A percentile compares a stretch with the other conserved stretches of the same genome.
Evolutionary conservation across 352 stramenopile genomes (phyloP).

Genomic region (Elongisporangium anandrum): DNA sequence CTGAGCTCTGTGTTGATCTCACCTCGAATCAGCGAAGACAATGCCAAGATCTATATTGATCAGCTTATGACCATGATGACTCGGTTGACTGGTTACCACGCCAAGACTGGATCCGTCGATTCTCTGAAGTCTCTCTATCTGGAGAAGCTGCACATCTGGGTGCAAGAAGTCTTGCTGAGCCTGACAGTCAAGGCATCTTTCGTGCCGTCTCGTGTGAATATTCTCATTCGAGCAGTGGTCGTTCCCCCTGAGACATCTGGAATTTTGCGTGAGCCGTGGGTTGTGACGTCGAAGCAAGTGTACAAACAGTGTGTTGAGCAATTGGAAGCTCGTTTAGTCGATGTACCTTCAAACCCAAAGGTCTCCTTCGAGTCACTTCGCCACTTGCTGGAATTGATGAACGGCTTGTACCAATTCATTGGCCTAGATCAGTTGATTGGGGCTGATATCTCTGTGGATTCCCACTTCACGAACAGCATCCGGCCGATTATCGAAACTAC

Average conservation of each 20-base stretch:
- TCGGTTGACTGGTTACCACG: constrained; percentile 24
- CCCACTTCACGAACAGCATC: constrained; percentile 46
- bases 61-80: constrained; percentile 41
- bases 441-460: constrained; percentile 13
- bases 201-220: constrained; percentile 25
- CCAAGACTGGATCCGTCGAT: constrained; percentile 14
- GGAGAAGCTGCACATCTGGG: constrained; percentile 33
- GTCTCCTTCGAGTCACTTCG: constrained; percentile 17
- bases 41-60: constrained; percentile 33
- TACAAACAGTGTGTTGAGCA: constrained; percentile 30
- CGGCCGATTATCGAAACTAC: constrained; percentile 24
- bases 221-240: constrained; percentile 19
- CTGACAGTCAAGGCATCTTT: constrained; percentile 27
- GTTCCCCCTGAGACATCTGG: background rate
- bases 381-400: constrained; percentile 35
- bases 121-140: constrained; percentile 25
- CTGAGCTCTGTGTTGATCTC: constrained; percentile 37
- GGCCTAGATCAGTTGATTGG: constrained; percentile 15
- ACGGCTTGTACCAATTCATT: constrained; percentile 34
- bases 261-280: constrained; percentile 21
- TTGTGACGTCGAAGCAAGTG: constrained; percentile 22
- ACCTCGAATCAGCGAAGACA: constrained; percentile 21
- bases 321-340: constrained; percentile 17
- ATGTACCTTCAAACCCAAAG: constrained; percentile 5
- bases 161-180: constrained; percentile 20